Conservation (phyloP, 495 filamentous ascomycete genomes). For the Penicillium lagena region DNA sequence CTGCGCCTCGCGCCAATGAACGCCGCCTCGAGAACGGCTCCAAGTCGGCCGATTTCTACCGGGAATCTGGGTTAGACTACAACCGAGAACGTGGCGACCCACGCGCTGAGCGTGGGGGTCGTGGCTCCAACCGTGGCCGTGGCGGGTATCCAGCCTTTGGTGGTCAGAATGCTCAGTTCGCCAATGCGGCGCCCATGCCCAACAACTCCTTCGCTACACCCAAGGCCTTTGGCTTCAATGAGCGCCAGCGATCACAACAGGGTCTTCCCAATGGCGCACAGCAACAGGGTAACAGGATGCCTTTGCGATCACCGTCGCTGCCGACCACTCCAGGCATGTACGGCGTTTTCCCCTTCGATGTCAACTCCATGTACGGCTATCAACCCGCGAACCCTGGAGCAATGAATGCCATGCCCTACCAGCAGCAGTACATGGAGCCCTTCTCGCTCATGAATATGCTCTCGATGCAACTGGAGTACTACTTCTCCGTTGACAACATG, state of each 20-base stretch:
- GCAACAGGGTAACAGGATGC: slow-evolving; percentile 33
- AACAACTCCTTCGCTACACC: slow-evolving; percentile 34
- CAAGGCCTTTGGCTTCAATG: slow-evolving; percentile 35
- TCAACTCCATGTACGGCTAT: slow-evolving; percentile 45
- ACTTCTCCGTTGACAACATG: slow-evolving; percentile 93
- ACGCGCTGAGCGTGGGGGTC: slow-evolving; percentile 44
- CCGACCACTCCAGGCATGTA: slow-evolving; percentile 35
- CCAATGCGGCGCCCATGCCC: slow-evolving; percentile 33
- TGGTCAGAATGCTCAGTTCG: slow-evolving; percentile 39
- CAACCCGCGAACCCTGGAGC: slow-evolving; percentile 45
- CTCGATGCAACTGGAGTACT: slow-evolving; percentile 74
- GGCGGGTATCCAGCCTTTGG: slow-evolving; percentile 35
- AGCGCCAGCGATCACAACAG: slow-evolving; percentile 35
- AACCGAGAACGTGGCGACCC: slow-evolving; percentile 41
- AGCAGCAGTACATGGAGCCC: slow-evolving; percentile 50
- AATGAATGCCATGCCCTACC: slow-evolving; percentile 60
- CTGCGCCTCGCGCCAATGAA: slow-evolving; percentile 22
- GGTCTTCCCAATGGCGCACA: slow-evolving; percentile 29
- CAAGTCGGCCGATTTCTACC: slow-evolving; percentile 32
- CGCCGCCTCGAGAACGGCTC: slow-evolving; percentile 34
- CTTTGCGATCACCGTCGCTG: slow-evolving; percentile 44
- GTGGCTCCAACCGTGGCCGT: slow-evolving; percentile 49
- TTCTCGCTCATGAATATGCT: slow-evolving; percentile 51
- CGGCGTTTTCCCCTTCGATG: slow-evolving; percentile 30
- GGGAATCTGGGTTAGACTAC: slow-evolving; percentile 31